These are phyloP conservation scores for Amphirosellinia nigrospora DNA, from an alignment of 495 filamentous ascomycete species.

Conservation along the genomic window DNA sequence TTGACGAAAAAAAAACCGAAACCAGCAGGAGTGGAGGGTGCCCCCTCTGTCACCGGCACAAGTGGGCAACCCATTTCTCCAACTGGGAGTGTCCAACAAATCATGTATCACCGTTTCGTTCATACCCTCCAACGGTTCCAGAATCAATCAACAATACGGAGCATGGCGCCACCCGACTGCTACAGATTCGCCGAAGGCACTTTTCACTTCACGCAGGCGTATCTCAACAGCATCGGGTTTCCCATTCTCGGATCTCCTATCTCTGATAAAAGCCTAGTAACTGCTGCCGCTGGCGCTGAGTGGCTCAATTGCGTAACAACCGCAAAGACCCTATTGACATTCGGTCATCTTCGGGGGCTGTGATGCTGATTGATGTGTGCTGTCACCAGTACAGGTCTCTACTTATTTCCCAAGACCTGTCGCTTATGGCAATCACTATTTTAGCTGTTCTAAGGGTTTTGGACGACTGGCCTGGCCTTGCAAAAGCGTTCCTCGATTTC, in stretches of 20 bases:
- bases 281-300: not conserved
- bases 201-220: not conserved
- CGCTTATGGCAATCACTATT: not conserved
- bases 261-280: not conserved
- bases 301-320: not conserved
- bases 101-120: not conserved
- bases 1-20: not conserved
- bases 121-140: not conserved
- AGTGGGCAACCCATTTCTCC: not conserved
- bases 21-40: not conserved
- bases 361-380: slow-evolving; percentile 4
- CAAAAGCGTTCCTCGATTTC: not conserved
- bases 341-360: not conserved
- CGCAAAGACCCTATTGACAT: not conserved
- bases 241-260: not conserved
- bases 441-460: not conserved
- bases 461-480: not conserved
- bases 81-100: not conserved
- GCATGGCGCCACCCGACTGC: not conserved
- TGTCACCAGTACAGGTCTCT: slow-evolving; percentile 1
- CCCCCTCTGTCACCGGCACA: not conserved
- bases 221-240: not conserved
- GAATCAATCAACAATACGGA: not conserved
- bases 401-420: not conserved
- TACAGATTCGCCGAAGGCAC: slow-evolving; percentile 5